These are phyloP conservation scores for Coemansia sp. DNA, from an alignment of 192 early-diverging fungal genomes.

Conservation along the genomic window DNA sequence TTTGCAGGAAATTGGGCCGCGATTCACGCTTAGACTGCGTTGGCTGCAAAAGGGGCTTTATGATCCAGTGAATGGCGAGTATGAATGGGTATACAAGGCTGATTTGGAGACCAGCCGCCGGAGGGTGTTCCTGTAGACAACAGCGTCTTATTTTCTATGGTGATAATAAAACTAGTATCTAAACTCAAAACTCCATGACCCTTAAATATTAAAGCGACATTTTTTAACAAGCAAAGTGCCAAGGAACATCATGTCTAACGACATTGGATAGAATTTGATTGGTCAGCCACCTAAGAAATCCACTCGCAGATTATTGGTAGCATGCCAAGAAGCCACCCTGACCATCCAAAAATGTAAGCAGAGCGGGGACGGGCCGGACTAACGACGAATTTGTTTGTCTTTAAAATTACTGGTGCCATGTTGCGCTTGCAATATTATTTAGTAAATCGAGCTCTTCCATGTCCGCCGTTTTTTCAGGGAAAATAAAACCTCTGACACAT, in stretches of 20 bases:
- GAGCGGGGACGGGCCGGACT: not conserved
- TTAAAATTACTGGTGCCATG: not conserved
- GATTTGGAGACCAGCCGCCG: conserved; percentile 89
- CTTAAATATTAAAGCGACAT: not conserved
- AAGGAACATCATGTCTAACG: not conserved
- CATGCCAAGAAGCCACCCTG: not conserved
- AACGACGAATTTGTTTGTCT: not conserved
- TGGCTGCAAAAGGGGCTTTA: conserved; percentile 97
- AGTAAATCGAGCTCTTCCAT: not conserved
- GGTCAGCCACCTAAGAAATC: not conserved
- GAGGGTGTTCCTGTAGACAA: conserved; percentile 74
- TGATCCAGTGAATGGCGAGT: conserved; percentile 85
- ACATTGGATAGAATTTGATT: not conserved
- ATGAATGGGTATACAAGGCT: conserved; percentile 94
- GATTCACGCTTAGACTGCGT: conserved; percentile 90
- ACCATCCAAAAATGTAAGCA: not conserved
- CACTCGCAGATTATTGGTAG: not conserved
- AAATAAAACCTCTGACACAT: not conserved
- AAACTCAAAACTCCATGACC: no score
- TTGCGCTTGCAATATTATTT: not conserved
- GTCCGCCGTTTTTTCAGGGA: not conserved
- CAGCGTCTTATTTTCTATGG: not conserved
- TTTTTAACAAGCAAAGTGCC: not conserved
- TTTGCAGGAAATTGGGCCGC: conserved; percentile 92
- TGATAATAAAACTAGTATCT: not conserved